Evolutionary conservation across 2,329 filamentous ascomycete genomes (phyloP), one percentile per base, ranked within the genome.

Genomic region (Cucurbitaria berberidis): DNA sequence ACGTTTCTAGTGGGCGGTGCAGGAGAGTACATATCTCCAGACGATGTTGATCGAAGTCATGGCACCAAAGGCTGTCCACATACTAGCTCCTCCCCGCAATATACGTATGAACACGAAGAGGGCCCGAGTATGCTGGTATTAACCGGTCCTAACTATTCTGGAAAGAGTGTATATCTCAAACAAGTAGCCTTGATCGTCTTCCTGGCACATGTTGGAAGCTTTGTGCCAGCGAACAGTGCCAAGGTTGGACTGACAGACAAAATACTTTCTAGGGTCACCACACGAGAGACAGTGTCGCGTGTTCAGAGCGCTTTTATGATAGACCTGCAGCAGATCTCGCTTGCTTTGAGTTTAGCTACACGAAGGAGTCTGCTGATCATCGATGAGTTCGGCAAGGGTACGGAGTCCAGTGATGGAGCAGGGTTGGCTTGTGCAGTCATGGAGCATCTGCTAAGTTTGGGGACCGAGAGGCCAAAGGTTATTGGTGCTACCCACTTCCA

Each of bases 161-260:
- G 95, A 0, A 99, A 99, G 74, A 98, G 92, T 63, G 86, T 98
- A 0, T 98, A 96, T 74, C 82, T 98, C 69, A 99, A 96, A 74
- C 93, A 99, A 72, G 85, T 91, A 27, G 95, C 93, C 4, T 78
- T 97, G 44, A 95, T 96, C 53, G 87, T 96, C 13, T 97, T 95
- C 69, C 83, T 99, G 74, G 91, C 95, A 0, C 95, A 99, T 69
- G 85, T 96, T 47, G 95, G 95, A 45, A 81, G 91, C 71, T 98
- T 90, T 70, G 90, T 99, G 1, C 93, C 95, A 1, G 93, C 93
- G 1, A 82, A 87, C 15, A 79, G 76, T 24, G 93, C 93, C 8
- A 83, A 76, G 1, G 88, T 99, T 57, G 93, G 95, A 0, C 76
- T 98, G 30, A 97, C 93, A 0, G 95, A 98, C 78, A 96, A 90